Evolutionary conservation across 192 early-diverging fungal species (phyloP), one percentile per base, ranked within the genome.

Genomic region (Podila epicladia): DNA sequence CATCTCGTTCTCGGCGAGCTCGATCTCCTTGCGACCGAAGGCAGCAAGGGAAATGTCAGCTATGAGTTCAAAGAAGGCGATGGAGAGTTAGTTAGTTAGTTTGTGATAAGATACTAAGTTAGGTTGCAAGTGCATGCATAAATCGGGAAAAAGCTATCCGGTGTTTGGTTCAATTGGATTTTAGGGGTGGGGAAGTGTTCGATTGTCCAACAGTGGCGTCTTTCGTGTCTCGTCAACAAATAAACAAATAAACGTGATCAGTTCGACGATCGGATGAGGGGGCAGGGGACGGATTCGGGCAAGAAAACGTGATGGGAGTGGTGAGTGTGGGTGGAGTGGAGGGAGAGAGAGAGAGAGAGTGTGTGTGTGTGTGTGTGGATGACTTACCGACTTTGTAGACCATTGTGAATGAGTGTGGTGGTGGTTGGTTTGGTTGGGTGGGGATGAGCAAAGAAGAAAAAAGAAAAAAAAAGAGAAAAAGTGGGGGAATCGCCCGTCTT

Each of bases 1-100:
- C 97, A 99, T 99, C 91, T 99, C 97, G 85, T 95, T 94, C 91
- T 99, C 97, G 67, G 95, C 95, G 67, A 91, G 88, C 85, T 95
- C 93, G 79, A 96, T 94, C 85, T 96, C 97, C 91, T 99, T 99
- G 89, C 97, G 94, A 82, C 95, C 97, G 90, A 92, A 99, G 74
- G 94, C 94, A 74, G 96, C 95, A 38, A 82, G 68, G 66, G 31
- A 69, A 58, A 77, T 82, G 41, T 85, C 84, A 58, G 77, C 78
- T 76, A 45, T 28, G 63, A 17, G n/a, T 19, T 4, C 2, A 24
- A 17, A 58, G 20, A 13, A 45, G 3, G 35, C 41, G 11, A n/a
- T 22, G 35, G 49, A 20, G 15, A n/a, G 48, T n/a, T 33, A 66
- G 9, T 22, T n/a, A 58, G 48, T 67, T 67, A 65, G 19, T 33